phyloP scores from a whole-genome alignment of 164 flowering plant genomes.

The Houttuynia cordata region DNA sequence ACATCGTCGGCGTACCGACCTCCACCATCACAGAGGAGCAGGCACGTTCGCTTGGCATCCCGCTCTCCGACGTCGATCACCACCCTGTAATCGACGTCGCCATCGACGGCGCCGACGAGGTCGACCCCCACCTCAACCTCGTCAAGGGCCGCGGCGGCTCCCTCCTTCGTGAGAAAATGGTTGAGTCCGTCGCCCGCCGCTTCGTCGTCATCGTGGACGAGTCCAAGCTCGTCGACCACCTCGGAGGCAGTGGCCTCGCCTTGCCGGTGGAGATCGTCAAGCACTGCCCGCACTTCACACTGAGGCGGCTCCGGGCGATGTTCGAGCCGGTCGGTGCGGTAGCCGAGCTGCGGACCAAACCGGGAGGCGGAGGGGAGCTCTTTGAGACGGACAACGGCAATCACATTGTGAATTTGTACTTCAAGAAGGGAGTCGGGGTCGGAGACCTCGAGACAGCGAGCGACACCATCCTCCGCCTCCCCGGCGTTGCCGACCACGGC shows the following conservation, averaged over 20 bases:
- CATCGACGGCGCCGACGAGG: slow-evolving; percentile 96
- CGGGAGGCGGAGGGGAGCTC: slow-evolving; percentile 20
- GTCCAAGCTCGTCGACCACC: slow-evolving; percentile 43
- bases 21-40: slow-evolving; percentile 68
- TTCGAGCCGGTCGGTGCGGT: slow-evolving; percentile 58
- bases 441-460: slow-evolving; percentile 68
- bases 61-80: slow-evolving; percentile 62
- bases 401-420: slow-evolving; percentile 78
- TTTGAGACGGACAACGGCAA: slow-evolving; percentile 71
- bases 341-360: slow-evolving; percentile 43
- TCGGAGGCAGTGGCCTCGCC: slow-evolving; percentile 74
- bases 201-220: slow-evolving; percentile 81
- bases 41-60: slow-evolving; percentile 63
- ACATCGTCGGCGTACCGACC: slow-evolving; percentile 80
- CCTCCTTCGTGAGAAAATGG: slow-evolving; percentile 77
- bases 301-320: slow-evolving; percentile 33
- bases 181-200: slow-evolving; percentile 54
- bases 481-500: slow-evolving; percentile 97
- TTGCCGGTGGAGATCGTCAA: slow-evolving; percentile 86
- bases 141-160: slow-evolving; percentile 97
- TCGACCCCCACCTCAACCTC: slow-evolving; percentile 62
- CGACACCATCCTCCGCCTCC: slow-evolving; percentile 51
- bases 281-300: slow-evolving; percentile 69
- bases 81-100: slow-evolving; percentile 71
- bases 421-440: slow-evolving; percentile 33